Evolutionary conservation across 139 green algal species (phyloP), one percentile per base, ranked within the genome.

Genomic region (Chlorella sorokiniana): DNA sequence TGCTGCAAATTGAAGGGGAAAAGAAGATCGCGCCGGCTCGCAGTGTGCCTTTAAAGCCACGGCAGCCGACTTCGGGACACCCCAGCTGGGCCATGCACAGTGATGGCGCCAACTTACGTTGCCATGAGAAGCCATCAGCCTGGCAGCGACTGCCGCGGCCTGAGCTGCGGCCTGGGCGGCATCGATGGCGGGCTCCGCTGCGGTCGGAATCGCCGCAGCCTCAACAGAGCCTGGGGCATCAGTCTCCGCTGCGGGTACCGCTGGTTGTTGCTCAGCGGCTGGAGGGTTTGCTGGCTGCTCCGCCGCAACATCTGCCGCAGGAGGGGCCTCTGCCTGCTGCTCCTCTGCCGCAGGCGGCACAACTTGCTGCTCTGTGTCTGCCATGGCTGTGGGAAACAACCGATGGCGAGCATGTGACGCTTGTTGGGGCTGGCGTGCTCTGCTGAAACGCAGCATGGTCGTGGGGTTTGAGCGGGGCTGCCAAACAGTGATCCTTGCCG

Each of bases 81-180:
- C n/a, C n/a, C n/a, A n/a, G n/a, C n/a, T n/a, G n/a, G n/a, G n/a
- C n/a, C n/a, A n/a, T n/a, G n/a, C n/a, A n/a, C n/a, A n/a, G n/a
- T n/a, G n/a, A n/a, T n/a, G n/a, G n/a, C n/a, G n/a, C n/a, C n/a
- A n/a, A n/a, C 61, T 83, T 51, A 68, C 59, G 29, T 69, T 52
- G 7, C 29, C 61, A 61, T 87, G 83, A 56, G 61, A 37, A 20
- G 42, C 37, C 69, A 85, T 74, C 44, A 88, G 54, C 48, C 74
- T 65, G 10, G 76, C 76, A 31, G 84, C 84, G 10, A 88, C 72
- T 16, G 80, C 80, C 0, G 69, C 69, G 56, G 84, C 84, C 1
- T 61, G 41, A 11, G 83, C 83, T 18, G 78, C 83, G 0, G 83
- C 76, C 38, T 72, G 67, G 1, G 54, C 61, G 14, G 78, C 11